These are phyloP conservation scores for Leonotis leonurus DNA, from an alignment of 257 asterid species.

Conservation along the genomic window DNA sequence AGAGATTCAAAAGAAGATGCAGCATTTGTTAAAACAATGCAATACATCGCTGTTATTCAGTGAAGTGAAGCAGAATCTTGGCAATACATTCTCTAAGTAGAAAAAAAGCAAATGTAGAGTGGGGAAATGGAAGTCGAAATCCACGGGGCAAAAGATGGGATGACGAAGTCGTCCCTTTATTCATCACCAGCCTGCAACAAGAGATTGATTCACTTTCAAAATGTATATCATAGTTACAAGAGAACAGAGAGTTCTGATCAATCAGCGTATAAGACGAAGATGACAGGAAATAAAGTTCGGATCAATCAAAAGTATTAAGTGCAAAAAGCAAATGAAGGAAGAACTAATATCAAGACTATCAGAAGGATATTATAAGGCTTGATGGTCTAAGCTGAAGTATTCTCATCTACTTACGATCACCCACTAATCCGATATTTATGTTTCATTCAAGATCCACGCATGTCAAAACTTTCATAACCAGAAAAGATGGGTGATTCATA, in stretches of 20 bases:
- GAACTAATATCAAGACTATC: not conserved
- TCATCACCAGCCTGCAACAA: conserved; percentile 37
- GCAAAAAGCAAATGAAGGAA: not conserved
- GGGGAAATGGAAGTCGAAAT: conserved; percentile 19
- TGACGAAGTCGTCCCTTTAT: conserved; percentile 13
- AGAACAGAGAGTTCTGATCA: too few relatives aligned
- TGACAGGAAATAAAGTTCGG: too few relatives aligned
- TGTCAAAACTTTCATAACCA: not conserved
- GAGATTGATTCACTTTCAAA: not conserved
- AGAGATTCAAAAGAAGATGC: conserved; percentile 7
- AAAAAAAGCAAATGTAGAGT: conserved; percentile 15
- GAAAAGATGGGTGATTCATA: not conserved
- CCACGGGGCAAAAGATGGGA: conserved; percentile 1
- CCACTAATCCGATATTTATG: not conserved
- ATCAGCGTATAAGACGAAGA: too few relatives aligned
- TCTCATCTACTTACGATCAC: not conserved
- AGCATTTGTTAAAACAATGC: conserved; percentile 20
- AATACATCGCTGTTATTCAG: too few relatives aligned
- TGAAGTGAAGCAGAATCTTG: conserved; percentile 8
- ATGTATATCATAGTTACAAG: too few relatives aligned
- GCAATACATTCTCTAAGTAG: conserved; percentile 17
- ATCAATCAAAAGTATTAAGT: not conserved
- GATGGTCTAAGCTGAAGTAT: not conserved
- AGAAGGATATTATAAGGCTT: not conserved
- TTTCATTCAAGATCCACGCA: not conserved